Percentiles rank a stretch among this genome's conserved stretches.
Evolutionary conservation across 495 filamentous ascomycete genomes (phyloP).

Genomic region (Penicillium roqueforti): DNA sequence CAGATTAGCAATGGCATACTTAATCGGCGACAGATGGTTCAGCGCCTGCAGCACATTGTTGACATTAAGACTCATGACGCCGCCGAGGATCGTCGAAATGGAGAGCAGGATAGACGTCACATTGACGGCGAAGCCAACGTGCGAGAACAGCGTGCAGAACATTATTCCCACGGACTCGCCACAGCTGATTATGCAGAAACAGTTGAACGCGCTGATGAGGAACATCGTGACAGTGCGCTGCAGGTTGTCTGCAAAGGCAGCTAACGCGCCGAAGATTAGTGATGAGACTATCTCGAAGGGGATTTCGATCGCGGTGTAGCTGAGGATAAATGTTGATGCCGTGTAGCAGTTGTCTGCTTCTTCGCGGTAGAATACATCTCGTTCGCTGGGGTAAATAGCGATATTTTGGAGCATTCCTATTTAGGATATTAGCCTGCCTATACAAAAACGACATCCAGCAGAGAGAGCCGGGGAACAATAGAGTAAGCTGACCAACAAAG

Average conservation of each 20-base stretch:
- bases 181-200: slow-evolving; percentile 66
- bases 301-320: slow-evolving; percentile 62
- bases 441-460: background rate
- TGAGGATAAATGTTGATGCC: slow-evolving; percentile 61
- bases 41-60: slow-evolving; percentile 60
- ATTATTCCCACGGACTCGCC: slow-evolving; percentile 75
- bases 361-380: slow-evolving; percentile 68
- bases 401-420: slow-evolving; percentile 75
- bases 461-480: background rate
- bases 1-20: slow-evolving; percentile 61
- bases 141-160: slow-evolving; percentile 70
- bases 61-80: slow-evolving; percentile 63
- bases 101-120: slow-evolving; percentile 59
- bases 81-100: slow-evolving; percentile 62
- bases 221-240: slow-evolving; percentile 56
- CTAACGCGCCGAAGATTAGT: slow-evolving; percentile 60
- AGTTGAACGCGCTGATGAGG: slow-evolving; percentile 62
- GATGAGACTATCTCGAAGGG: slow-evolving; percentile 63
- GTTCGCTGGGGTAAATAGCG: slow-evolving; percentile 63
- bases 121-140: slow-evolving; percentile 72
- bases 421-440: slow-evolving; percentile 16
- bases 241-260: slow-evolving; percentile 57
- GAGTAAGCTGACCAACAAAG: slow-evolving; percentile 62
- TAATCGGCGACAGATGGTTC: slow-evolving; percentile 67
- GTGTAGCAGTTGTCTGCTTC: slow-evolving; percentile 64